Conservation (phyloP, 257 asterid species). For the Ajuga chamaepitys region DNA sequence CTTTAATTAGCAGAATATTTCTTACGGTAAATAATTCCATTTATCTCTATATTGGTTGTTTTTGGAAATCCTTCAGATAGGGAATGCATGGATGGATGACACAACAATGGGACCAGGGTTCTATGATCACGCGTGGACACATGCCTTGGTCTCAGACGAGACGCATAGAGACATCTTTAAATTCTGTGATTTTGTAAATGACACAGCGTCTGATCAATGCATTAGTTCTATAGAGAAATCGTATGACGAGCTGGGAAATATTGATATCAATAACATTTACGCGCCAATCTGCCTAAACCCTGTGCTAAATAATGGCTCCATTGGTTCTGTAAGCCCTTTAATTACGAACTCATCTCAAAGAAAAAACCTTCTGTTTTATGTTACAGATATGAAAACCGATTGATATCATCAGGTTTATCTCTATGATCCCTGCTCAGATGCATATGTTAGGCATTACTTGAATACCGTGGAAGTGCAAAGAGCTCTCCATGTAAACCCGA, state of each 20-base stretch:
- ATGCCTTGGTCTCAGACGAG: slow-evolving; percentile 34
- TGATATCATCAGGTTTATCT: slow-evolving; percentile 8
- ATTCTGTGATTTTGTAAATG: slow-evolving; percentile 16
- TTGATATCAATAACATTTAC: not conserved
- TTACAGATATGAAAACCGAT: not conserved
- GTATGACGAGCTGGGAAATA: not conserved
- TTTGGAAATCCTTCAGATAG: slow-evolving; percentile 20
- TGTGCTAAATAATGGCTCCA: not conserved
- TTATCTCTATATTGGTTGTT: too few relatives aligned
- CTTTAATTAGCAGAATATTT: not conserved
- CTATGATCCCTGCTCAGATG: slow-evolving; percentile 32
- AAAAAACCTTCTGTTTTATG: not conserved
- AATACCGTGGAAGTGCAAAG: slow-evolving; percentile 24
- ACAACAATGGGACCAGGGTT: not conserved
- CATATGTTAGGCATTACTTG: slow-evolving; percentile 18
- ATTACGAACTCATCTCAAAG: not conserved
- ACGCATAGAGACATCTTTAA: slow-evolving; percentile 12
- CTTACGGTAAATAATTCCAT: not conserved
- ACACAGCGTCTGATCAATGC: slow-evolving; percentile 4
- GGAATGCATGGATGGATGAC: slow-evolving; percentile 27
- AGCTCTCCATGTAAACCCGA: slow-evolving; percentile 31
- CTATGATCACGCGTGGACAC: slow-evolving; percentile 25
- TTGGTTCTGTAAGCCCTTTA: not conserved
- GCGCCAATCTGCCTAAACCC: slow-evolving; percentile 4
- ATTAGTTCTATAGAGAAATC: not conserved